A percentile compares a stretch with the other conserved stretches of the same genome.
These are phyloP conservation scores for Naganishia vaughanmartiniae DNA, from an alignment of 768 basidiomycete genomes.

Conservation along the genomic window DNA sequence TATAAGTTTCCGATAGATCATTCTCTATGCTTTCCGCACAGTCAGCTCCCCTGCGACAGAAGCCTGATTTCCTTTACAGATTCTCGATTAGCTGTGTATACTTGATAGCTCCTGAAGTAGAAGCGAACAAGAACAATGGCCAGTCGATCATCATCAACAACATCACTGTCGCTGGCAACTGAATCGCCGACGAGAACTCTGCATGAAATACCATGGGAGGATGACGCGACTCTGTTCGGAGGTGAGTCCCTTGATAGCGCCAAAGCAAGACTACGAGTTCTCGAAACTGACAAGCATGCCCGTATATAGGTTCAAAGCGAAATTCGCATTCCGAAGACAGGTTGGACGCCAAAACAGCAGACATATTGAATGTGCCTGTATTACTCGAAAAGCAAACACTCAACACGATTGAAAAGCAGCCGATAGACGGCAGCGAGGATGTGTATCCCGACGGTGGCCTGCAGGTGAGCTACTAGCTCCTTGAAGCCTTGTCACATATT, in stretches of 20 bases:
- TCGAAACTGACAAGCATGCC: background rate
- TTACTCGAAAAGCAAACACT: slow-evolving; percentile 17
- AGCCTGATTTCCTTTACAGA: background rate
- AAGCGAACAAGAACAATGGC: slow-evolving; percentile 1
- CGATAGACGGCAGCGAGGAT: slow-evolving; percentile 1
- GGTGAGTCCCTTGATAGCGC: background rate
- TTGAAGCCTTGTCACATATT: no score
- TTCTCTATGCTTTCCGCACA: background rate
- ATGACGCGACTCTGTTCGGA: slow-evolving; percentile 12
- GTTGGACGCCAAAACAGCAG: background rate
- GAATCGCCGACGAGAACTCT: slow-evolving; percentile 2
- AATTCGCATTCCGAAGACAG: slow-evolving; percentile 17
- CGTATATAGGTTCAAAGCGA: slow-evolving; percentile 13
- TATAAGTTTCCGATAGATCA: background rate
- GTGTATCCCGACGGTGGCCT: slow-evolving; percentile 24
- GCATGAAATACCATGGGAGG: slow-evolving; percentile 8
- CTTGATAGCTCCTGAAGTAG: background rate
- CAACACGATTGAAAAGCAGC: slow-evolving; percentile 4
- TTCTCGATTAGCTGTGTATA: slow-evolving; percentile 1
- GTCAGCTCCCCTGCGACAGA: slow-evolving; percentile 6
- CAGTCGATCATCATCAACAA: background rate
- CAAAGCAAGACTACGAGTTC: no score
- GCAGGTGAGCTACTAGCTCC: background rate
- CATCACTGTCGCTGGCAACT: background rate
- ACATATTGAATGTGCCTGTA: background rate